phyloP scores from a whole-genome alignment of 2,329 filamentous ascomycete genomes.

The Niveomyces coronatus region DNA sequence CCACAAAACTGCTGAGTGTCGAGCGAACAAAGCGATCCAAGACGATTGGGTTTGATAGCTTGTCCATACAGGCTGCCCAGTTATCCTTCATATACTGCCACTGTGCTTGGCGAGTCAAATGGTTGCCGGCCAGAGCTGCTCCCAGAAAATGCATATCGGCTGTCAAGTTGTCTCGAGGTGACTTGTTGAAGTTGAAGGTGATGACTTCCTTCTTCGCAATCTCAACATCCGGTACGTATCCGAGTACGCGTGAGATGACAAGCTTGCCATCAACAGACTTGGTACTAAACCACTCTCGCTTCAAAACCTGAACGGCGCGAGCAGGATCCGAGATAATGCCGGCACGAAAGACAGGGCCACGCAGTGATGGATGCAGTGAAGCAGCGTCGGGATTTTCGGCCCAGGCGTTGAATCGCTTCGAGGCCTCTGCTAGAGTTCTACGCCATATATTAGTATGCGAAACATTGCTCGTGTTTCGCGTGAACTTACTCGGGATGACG shows the following conservation, averaged over 20 bases:
- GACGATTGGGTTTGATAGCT: conserved; percentile 74
- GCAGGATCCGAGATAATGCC: conserved; percentile 61
- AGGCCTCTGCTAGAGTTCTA: conserved; percentile 61
- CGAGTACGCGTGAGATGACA: conserved; percentile 67
- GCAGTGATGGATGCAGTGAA: conserved; percentile 72
- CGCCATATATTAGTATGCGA: conserved; percentile 9
- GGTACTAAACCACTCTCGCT: conserved; percentile 74
- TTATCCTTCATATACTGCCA: conserved; percentile 83
- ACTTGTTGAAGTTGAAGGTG: conserved; percentile 67
- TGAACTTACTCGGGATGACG: conserved; percentile 60
- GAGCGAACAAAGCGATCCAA: conserved; percentile 80
- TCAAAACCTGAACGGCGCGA: conserved; percentile 60
- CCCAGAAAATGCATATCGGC: conserved; percentile 83
- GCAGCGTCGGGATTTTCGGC: conserved; percentile 54
- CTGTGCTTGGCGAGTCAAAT: conserved; percentile 58
- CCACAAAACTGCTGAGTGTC: conserved; percentile 68
- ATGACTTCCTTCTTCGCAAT: conserved; percentile 57
- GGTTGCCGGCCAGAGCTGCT: conserved; percentile 62
- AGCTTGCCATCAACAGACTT: conserved; percentile 87
- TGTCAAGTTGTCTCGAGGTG: conserved; percentile 56
- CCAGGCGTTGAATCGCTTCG: conserved; percentile 74
- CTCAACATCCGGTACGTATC: conserved; percentile 56
- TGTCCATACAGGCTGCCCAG: conserved; percentile 63
- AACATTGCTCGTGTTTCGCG: neutral
- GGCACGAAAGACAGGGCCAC: conserved; percentile 69